These are phyloP conservation scores for Phialophora verrucosa DNA, from an alignment of 2,329 filamentous ascomycete species.

Conservation along the genomic window DNA sequence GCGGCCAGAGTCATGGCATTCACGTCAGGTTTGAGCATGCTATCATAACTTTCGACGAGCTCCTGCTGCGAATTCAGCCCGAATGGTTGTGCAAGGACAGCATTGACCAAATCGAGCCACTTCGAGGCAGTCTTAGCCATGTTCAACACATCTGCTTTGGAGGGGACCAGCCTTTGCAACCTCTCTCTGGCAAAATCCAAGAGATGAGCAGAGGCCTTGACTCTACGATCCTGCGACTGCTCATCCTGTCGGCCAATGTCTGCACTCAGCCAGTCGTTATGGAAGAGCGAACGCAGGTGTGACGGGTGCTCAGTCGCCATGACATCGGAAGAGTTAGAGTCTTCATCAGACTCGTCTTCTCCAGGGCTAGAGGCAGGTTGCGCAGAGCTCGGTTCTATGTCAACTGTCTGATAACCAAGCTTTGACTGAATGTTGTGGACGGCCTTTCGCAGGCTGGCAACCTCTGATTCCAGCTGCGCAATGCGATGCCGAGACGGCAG, in stretches of 20 bases:
- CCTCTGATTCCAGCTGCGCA: constrained; percentile 26
- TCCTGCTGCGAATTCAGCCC: constrained; percentile 23
- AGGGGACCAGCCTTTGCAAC: constrained; percentile 29
- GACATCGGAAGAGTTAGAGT: constrained; percentile 25
- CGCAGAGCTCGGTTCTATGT: constrained; percentile 2
- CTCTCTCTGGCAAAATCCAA: constrained; percentile 24
- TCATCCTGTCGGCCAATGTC: constrained; percentile 11
- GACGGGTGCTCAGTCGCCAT: constrained; percentile 23
- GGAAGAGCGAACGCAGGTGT: constrained; percentile 28
- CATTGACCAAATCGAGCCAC: constrained; percentile 18
- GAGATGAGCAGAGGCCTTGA: constrained; percentile 16
- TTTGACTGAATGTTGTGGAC: constrained; percentile 25
- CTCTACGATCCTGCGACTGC: constrained; percentile 10
- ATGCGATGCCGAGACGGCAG: constrained; percentile 28
- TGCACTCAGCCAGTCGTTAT: constrained; percentile 28
- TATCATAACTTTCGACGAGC: constrained; percentile 22
- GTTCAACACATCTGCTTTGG: constrained; percentile 14
- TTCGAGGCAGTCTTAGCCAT: constrained; percentile 14
- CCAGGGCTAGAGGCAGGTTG: not conserved
- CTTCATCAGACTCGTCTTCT: constrained; percentile 23
- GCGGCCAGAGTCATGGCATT: constrained; percentile 24
- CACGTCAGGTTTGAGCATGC: constrained; percentile 20
- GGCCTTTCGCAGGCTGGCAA: constrained; percentile 21
- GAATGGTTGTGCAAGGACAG: constrained; percentile 20
- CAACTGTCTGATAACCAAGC: constrained; percentile 16